Percentiles rank a stretch among this genome's conserved stretches.
phyloP scores from a whole-genome alignment of 257 asterid genomes.

The Fraxinus pennsylvanica region DNA sequence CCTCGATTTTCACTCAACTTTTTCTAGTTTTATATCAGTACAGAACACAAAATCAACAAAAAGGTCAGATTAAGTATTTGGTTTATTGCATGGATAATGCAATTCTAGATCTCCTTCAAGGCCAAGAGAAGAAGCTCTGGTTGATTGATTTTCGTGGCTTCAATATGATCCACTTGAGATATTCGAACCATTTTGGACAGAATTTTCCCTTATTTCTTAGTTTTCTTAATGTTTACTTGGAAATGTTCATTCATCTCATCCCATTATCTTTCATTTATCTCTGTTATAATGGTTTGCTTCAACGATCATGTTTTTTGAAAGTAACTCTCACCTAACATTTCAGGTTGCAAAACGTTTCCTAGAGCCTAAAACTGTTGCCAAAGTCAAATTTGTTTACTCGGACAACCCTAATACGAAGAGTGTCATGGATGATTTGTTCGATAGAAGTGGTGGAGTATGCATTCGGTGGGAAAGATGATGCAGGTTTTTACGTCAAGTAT shows the following conservation, averaged over 20 bases:
- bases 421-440: slow-evolving; percentile 69
- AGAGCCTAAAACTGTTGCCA: slow-evolving; percentile 82
- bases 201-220: slow-evolving; percentile 24
- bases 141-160: slow-evolving; percentile 83
- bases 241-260: no score
- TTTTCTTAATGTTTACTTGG: not conserved
- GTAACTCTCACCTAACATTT: no score
- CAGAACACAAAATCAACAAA: slow-evolving; percentile 82
- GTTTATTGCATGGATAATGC: slow-evolving; percentile 98
- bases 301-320: no score
- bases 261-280: no score
- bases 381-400: slow-evolving; percentile 72
- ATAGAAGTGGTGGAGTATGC: slow-evolving; percentile 69
- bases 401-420: slow-evolving; percentile 55
- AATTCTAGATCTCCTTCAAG: slow-evolving; percentile 51
- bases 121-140: slow-evolving; percentile 93
- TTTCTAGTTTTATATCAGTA: slow-evolving; percentile 7
- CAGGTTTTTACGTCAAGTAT: slow-evolving; percentile 68
- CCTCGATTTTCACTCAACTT: not conserved
- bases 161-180: slow-evolving; percentile 77
- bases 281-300: no score
- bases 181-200: slow-evolving; percentile 95
- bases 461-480: slow-evolving; percentile 69
- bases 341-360: slow-evolving; percentile 62
- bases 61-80: slow-evolving; percentile 81